A percentile compares a stretch with the other conserved stretches of the same genome.
Evolutionary conservation across 345 rosid species (phyloP).

Genomic region (Gossypium longicalyx): DNA sequence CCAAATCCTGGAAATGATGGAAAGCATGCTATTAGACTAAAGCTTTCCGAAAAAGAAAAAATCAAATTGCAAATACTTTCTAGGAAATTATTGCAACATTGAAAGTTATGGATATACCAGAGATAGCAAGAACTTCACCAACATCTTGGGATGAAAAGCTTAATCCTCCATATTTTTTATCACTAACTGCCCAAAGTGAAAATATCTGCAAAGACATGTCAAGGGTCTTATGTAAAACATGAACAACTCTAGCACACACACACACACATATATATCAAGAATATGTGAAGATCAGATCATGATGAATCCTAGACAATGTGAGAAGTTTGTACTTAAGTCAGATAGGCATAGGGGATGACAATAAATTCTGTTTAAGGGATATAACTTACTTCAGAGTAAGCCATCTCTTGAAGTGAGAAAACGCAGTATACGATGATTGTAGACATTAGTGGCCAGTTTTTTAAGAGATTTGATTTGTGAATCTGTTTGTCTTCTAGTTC

Average conservation of each 20-base stretch:
- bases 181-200: constrained; percentile 66
- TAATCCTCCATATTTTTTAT: constrained; percentile 54
- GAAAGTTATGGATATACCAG: constrained; percentile 31
- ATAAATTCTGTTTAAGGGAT: not conserved
- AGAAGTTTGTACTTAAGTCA: not conserved
- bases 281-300: not conserved
- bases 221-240: not conserved
- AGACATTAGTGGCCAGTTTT: constrained; percentile 60
- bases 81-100: not conserved
- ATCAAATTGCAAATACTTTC: not conserved
- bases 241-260: not conserved
- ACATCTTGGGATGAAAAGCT: constrained; percentile 60
- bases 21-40: not conserved
- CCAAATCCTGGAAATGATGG: constrained; percentile 33
- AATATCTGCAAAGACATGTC: constrained; percentile 31
- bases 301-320: not conserved
- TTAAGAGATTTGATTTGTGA: constrained; percentile 33
- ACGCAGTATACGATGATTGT: constrained; percentile 50
- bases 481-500: constrained; percentile 21
- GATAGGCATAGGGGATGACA: not conserved
- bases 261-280: not conserved
- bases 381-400: constrained; percentile 50
- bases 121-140: constrained; percentile 60
- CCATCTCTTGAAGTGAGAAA: constrained; percentile 64
- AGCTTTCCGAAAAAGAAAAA: not conserved